phyloP scores from a whole-genome alignment of 371 early-diverging fungal species.

The Funneliformis caledonium region DNA sequence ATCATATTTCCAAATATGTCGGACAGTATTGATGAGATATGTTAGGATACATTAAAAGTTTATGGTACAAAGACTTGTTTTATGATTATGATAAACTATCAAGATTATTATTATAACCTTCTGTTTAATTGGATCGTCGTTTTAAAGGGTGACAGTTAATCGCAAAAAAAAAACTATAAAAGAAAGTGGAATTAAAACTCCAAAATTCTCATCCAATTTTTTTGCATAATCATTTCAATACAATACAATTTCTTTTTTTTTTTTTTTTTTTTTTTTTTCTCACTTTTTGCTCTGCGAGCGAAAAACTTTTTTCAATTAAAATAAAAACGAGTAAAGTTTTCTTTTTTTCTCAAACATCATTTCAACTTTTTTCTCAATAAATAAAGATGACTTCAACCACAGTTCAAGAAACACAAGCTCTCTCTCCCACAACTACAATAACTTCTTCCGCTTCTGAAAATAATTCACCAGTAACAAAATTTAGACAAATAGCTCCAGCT shows the following conservation, averaged over 20 bases:
- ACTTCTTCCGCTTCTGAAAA: neutral
- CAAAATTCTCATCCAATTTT: neutral
- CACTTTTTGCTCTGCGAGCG: neutral
- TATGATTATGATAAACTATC: neutral
- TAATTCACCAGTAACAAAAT: neutral
- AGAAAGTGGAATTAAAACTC: neutral
- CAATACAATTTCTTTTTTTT: neutral
- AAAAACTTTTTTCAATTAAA: too few species aligned
- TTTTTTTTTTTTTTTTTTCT: too few species aligned
- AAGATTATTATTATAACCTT: neutral
- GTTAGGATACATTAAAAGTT: neutral
- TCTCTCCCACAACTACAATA: neutral
- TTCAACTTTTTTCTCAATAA: too few species aligned
- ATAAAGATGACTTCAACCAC: neutral
- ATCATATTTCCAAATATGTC: neutral
- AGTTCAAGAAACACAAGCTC: neutral
- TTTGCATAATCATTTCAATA: neutral
- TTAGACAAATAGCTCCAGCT: slow-evolving; percentile 35
- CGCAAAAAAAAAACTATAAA: neutral
- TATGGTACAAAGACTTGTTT: neutral
- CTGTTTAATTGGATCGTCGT: neutral
- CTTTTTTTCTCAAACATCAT: neutral
- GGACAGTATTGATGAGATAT: neutral
- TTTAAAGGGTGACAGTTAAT: neutral
- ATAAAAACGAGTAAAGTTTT: neutral